These are phyloP conservation scores for Penicillium verrucosum DNA, from an alignment of 2,329 filamentous ascomycete genomes.

Conservation along the genomic window DNA sequence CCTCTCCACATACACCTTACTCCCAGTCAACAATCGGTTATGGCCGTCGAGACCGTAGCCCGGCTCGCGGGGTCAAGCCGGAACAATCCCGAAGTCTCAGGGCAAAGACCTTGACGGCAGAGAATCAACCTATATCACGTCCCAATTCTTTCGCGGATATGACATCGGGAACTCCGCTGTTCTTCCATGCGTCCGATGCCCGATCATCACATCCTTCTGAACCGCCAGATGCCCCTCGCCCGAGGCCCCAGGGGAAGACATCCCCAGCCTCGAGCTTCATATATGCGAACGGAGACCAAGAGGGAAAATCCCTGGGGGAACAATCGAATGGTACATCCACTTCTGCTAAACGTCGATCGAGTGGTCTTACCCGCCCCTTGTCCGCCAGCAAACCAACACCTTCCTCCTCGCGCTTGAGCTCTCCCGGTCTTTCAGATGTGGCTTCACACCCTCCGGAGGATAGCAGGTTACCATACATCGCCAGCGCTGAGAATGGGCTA, in stretches of 20 bases:
- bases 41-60: conserved; percentile 36
- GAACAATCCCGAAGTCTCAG: conserved; percentile 33
- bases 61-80: conserved; percentile 30
- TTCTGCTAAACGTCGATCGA: conserved; percentile 29
- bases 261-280: conserved; percentile 33
- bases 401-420: conserved; percentile 32
- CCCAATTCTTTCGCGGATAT: conserved; percentile 37
- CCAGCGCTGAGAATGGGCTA: conserved; percentile 22
- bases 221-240: conserved; percentile 23
- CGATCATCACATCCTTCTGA: conserved; percentile 49
- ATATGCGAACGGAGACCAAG: conserved; percentile 39
- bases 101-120: conserved; percentile 39
- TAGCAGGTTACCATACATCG: conserved; percentile 14
- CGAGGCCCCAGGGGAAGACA: conserved; percentile 25
- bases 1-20: conserved; percentile 30
- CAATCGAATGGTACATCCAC: conserved; percentile 18
- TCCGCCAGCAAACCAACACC: conserved; percentile 19
- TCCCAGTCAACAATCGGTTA: conserved; percentile 27
- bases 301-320: conserved; percentile 24
- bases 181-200: conserved; percentile 88
- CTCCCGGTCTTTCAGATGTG: conserved; percentile 29
- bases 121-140: conserved; percentile 33
- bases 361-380: conserved; percentile 28
- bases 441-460: conserved; percentile 26
- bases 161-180: conserved; percentile 57